Evolutionary conservation across 306 rosid species (phyloP).

Genomic region (Mimosa pudica): DNA sequence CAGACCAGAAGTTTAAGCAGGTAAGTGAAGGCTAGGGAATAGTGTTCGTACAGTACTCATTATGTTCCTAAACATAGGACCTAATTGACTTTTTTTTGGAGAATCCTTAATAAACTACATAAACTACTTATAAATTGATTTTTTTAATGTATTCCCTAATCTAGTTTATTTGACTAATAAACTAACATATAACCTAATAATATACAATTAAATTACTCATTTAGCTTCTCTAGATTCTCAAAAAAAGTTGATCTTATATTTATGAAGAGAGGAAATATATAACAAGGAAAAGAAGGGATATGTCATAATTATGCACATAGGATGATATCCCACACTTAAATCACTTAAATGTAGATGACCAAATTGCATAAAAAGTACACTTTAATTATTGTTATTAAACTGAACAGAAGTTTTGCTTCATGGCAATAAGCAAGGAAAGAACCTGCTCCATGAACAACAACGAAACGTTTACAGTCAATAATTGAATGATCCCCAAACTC

Average conservation of each 20-base stretch:
- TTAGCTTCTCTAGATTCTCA: no score
- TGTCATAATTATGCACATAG: background rate
- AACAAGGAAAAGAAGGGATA: background rate
- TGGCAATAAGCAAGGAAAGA: slow-evolving; percentile 26
- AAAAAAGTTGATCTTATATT: no score
- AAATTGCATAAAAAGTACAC: slow-evolving; percentile 3
- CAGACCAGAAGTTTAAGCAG: background rate
- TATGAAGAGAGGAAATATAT: background rate
- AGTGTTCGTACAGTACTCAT: background rate
- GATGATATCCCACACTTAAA: background rate
- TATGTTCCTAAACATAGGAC: no score
- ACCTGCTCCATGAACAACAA: slow-evolving; percentile 99
- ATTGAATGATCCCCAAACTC: slow-evolving; percentile 54
- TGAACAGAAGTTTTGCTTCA: background rate
- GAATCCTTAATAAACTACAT: no score
- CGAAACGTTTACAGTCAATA: slow-evolving; percentile 51
- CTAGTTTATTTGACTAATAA: no score
- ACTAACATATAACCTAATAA: no score
- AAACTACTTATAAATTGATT: no score
- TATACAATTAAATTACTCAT: no score
- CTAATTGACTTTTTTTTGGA: no score
- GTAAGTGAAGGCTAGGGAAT: background rate
- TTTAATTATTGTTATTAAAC: background rate
- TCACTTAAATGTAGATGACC: background rate
- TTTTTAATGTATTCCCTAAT: no score